Percentiles rank a stretch among this genome's conserved stretches.
Conservation (phyloP, 2,329 filamentous ascomycete genomes). For the Xylariaceae sp. region DNA sequence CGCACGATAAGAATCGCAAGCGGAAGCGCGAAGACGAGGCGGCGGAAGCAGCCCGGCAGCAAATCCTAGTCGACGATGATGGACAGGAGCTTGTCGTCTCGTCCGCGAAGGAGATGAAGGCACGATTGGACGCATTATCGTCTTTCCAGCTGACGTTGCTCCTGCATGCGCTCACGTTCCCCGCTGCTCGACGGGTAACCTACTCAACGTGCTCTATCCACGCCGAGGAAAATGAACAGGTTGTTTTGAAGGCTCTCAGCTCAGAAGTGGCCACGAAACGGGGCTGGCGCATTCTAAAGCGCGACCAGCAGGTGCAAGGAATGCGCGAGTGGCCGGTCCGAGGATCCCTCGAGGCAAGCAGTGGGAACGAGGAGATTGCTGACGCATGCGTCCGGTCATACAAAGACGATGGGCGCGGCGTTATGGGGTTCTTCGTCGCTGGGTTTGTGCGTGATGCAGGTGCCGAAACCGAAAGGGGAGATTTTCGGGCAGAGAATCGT, state of each 20-base stretch:
- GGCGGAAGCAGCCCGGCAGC: background rate
- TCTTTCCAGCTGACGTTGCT: slow-evolving; percentile 79
- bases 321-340: slow-evolving; percentile 71
- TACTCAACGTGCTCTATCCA: slow-evolving; percentile 95
- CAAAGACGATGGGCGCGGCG: slow-evolving; percentile 74
- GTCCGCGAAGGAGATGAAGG: slow-evolving; percentile 46
- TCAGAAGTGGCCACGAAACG: slow-evolving; percentile 61
- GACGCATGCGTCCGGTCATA: slow-evolving; percentile 79
- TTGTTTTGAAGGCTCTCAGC: slow-evolving; percentile 67
- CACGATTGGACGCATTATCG: slow-evolving; percentile 46
- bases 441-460: slow-evolving; percentile 65
- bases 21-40: slow-evolving; percentile 41
- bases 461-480: slow-evolving; percentile 25
- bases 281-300: slow-evolving; percentile 73
- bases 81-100: slow-evolving; percentile 49
- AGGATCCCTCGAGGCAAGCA: slow-evolving; percentile 49
- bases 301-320: slow-evolving; percentile 70
- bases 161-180: slow-evolving; percentile 79
- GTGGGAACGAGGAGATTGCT: slow-evolving; percentile 51
- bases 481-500: slow-evolving; percentile 1
- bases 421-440: slow-evolving; percentile 96
- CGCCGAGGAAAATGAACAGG: slow-evolving; percentile 80
- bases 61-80: slow-evolving; percentile 53
- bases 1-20: slow-evolving; percentile 37
- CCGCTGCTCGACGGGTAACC: slow-evolving; percentile 68